phyloP scores from a whole-genome alignment of 345 rosid species.

The Rhizophora mangle region DNA sequence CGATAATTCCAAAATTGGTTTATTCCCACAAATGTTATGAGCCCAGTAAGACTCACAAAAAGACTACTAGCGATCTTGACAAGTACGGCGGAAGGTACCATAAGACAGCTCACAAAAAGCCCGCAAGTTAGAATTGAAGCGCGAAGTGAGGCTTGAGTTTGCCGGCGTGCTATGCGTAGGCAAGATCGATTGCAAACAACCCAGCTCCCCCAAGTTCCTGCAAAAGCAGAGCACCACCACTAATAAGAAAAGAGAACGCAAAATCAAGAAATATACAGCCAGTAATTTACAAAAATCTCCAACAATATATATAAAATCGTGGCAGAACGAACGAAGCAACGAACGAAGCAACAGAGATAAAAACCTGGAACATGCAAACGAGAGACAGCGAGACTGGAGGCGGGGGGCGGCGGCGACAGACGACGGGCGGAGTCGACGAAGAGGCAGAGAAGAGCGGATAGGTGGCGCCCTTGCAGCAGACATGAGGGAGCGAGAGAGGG shows the following conservation, averaged over 20 bases:
- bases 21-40: constrained; percentile 9
- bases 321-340: not conserved
- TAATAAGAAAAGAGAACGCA: not conserved
- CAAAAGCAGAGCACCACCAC: constrained; percentile 6
- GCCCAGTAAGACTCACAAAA: constrained; percentile 84
- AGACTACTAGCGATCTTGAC: constrained; percentile 94
- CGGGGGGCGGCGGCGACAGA: constrained; percentile 46
- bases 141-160: constrained; percentile 54
- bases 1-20: constrained; percentile 15
- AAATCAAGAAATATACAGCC: not conserved
- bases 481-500: constrained; percentile 46
- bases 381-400: constrained; percentile 51
- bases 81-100: constrained; percentile 92
- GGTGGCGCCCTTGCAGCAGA: constrained; percentile 59
- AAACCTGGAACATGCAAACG: constrained; percentile 63
- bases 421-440: constrained; percentile 70
- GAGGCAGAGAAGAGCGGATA: constrained; percentile 47
- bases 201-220: constrained; percentile 80
- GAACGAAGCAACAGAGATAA: not conserved
- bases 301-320: not conserved
- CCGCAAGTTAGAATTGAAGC: constrained; percentile 60
- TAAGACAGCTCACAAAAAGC: constrained; percentile 92
- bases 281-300: not conserved
- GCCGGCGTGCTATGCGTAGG: constrained; percentile 52
- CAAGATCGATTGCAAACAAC: constrained; percentile 64